These are phyloP conservation scores for Candida alai DNA, from an alignment of 805 yeast species.

Conservation along the genomic window DNA sequence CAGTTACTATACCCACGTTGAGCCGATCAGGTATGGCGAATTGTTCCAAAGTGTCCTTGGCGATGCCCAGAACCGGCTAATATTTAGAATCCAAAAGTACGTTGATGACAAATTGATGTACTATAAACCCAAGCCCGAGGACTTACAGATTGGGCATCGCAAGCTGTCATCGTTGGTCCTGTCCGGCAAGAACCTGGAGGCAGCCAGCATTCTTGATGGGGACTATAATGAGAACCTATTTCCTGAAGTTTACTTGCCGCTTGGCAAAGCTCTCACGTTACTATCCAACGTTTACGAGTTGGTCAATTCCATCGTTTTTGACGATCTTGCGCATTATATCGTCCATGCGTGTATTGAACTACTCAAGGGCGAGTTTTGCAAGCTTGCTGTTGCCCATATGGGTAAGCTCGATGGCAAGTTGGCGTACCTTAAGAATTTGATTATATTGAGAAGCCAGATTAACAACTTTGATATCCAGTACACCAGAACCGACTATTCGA, in stretches of 20 bases:
- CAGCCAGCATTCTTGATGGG: conserved; percentile 20
- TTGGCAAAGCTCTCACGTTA: conserved; percentile 62
- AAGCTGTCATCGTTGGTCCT: conserved; percentile 10
- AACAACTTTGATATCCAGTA: conserved; percentile 75
- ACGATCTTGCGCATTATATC: conserved; percentile 82
- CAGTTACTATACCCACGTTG: conserved; percentile 19
- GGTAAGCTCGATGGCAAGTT: conserved; percentile 59
- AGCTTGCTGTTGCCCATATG: conserved; percentile 39
- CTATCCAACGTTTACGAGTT: conserved; percentile 77
- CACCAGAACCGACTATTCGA: conserved; percentile 62
- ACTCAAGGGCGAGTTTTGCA: conserved; percentile 49
- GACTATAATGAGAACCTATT: conserved; percentile 37
- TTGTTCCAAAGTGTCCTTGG: conserved; percentile 68
- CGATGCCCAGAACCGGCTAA: conserved; percentile 76
- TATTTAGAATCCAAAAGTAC: conserved; percentile 71
- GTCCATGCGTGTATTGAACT: conserved; percentile 74
- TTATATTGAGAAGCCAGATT: conserved; percentile 66
- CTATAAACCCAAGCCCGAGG: conserved; percentile 65
- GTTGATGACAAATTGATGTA: conserved; percentile 65
- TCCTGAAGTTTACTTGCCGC: conserved; percentile 63
- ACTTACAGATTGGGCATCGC: conserved; percentile 54
- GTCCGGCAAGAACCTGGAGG: conserved; percentile 8
- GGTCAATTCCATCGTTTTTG: conserved; percentile 74
- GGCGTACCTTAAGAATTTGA: conserved; percentile 67
- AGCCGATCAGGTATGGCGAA: conserved; percentile 45